Evolutionary conservation across 73 alveolate species (phyloP).

Genomic region (Diophrys sp.): DNA sequence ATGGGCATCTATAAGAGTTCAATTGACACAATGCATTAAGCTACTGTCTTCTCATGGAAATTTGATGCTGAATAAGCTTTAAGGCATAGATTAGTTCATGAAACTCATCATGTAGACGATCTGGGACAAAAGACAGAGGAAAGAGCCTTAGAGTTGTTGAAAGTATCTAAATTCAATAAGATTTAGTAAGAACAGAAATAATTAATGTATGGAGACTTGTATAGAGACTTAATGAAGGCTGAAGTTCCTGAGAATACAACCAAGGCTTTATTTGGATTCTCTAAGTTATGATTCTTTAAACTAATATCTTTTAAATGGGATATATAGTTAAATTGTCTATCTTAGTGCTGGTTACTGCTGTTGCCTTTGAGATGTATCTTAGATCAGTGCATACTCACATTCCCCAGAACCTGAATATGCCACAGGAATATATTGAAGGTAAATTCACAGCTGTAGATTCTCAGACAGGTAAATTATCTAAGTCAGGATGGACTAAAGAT

Average conservation of each 20-base stretch:
- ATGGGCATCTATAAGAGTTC: conserved; percentile 2
- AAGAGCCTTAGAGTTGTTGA: too few relatives aligned
- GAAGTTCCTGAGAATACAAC: too few relatives aligned
- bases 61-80: too few relatives aligned
- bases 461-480: not conserved
- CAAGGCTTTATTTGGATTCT: not conserved
- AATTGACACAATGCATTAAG: too few relatives aligned
- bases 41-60: too few relatives aligned
- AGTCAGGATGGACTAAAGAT: not conserved
- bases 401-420: not conserved
- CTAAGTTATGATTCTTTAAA: not conserved
- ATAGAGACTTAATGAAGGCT: too few relatives aligned
- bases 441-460: not conserved
- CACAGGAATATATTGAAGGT: not conserved
- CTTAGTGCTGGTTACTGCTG: not conserved
- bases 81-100: too few relatives aligned
- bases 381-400: not conserved
- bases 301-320: not conserved
- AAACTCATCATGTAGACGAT: too few relatives aligned
- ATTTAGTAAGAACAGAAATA: too few relatives aligned
- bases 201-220: too few relatives aligned
- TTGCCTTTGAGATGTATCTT: not conserved
- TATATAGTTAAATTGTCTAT: not conserved
- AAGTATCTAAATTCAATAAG: too few relatives aligned
- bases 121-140: too few relatives aligned